These are phyloP conservation scores for Erigeron canadensis DNA, from an alignment of 129 eudicot genomes.

Conservation along the genomic window DNA sequence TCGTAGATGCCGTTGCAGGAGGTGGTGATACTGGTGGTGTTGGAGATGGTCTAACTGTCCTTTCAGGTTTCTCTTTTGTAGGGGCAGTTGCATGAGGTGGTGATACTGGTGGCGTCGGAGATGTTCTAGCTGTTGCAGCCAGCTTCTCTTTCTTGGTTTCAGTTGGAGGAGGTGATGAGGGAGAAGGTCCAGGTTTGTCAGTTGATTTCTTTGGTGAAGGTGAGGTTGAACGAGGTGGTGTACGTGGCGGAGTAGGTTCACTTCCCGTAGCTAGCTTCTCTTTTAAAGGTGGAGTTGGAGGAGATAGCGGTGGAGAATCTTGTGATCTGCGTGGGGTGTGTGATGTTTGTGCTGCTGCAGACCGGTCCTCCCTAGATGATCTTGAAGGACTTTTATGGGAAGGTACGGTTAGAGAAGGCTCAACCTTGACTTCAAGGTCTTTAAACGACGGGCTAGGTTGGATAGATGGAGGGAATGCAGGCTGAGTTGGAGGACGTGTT, in stretches of 20 bases:
- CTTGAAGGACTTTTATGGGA: conserved; percentile 32
- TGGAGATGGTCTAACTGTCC: not conserved
- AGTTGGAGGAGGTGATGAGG: conserved; percentile 10
- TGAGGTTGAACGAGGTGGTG: conserved; percentile 28
- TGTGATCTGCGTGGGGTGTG: conserved; percentile 34
- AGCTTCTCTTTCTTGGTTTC: not conserved
- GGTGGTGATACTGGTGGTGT: not conserved
- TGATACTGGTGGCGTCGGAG: conserved; percentile 39
- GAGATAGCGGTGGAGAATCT: conserved; percentile 47
- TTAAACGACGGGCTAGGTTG: conserved; percentile 23
- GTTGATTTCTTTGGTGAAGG: conserved; percentile 21
- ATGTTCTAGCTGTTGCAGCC: not conserved
- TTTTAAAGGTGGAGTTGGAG: conserved; percentile 49
- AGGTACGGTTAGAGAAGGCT: conserved; percentile 19
- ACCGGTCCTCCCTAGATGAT: conserved; percentile 26
- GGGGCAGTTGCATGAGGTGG: conserved; percentile 31
- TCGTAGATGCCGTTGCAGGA: not conserved
- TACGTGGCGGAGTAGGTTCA: conserved; percentile 29
- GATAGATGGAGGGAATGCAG: conserved; percentile 27
- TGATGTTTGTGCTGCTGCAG: conserved; percentile 23
- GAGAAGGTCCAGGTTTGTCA: not conserved
- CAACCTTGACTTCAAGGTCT: conserved; percentile 8
- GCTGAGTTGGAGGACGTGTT: not conserved
- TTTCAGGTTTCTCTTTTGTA: conserved; percentile 13
- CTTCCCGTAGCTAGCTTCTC: conserved; percentile 26